A percentile compares a stretch with the other conserved stretches of the same genome.
These are phyloP conservation scores for Suillus bovinus DNA, from an alignment of 768 basidiomycete genomes.

Conservation along the genomic window DNA sequence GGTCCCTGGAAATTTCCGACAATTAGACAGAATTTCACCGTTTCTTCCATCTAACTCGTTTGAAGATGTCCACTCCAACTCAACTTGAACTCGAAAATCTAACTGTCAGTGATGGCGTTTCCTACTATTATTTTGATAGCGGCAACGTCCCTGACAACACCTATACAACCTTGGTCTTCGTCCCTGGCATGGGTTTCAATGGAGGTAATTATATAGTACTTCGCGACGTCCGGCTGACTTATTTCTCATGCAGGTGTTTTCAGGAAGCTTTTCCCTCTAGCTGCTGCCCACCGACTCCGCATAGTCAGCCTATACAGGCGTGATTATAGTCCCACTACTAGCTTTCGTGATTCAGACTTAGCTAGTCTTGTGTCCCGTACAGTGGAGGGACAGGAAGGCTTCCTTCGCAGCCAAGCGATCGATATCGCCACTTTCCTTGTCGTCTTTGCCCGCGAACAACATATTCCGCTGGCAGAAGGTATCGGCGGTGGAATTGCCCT, in stretches of 20 bases:
- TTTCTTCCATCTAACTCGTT: background rate
- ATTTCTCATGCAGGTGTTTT: slow-evolving; percentile 7
- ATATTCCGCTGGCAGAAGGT: slow-evolving; percentile 5
- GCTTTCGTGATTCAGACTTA: slow-evolving; percentile 15
- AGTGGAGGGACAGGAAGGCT: slow-evolving; percentile 5
- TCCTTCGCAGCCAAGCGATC: slow-evolving; percentile 7
- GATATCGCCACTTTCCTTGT: slow-evolving; percentile 13
- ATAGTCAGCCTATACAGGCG: slow-evolving; percentile 28
- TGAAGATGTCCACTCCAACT: background rate
- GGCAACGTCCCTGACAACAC: background rate
- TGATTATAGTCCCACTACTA: slow-evolving; percentile 28
- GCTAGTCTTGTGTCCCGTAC: background rate
- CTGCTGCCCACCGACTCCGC: slow-evolving; percentile 21
- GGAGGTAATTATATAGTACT: slow-evolving; percentile 5
- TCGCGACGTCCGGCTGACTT: background rate
- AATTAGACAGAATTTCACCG: background rate
- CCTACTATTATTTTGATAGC: slow-evolving; percentile 5
- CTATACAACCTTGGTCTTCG: slow-evolving; percentile 13
- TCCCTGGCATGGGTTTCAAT: slow-evolving; percentile 16
- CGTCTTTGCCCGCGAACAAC: slow-evolving; percentile 8
- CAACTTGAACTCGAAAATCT: slow-evolving; percentile 1
- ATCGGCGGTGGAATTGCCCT: slow-evolving; percentile 11
- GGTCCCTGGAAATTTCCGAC: too few relatives aligned
- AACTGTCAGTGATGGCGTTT: background rate
- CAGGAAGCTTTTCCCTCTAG: slow-evolving; percentile 24